Evolutionary conservation across 331 rosid species (phyloP).

Genomic region (Malus hybrid): DNA sequence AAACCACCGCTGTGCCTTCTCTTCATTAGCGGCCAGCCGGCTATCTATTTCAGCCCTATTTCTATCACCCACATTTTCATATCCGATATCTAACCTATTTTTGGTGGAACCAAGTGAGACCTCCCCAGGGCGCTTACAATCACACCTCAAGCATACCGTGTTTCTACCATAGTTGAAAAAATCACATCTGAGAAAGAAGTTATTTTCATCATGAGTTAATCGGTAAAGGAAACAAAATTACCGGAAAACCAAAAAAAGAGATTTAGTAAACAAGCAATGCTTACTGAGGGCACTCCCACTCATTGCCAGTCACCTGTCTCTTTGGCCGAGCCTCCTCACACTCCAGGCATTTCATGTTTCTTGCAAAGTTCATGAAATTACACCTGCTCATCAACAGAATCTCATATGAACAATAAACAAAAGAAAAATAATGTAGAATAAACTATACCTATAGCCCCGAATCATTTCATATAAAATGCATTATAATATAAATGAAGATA

Average conservation of each 20-base stretch:
- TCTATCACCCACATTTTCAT: conserved; percentile 30
- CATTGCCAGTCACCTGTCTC: conserved; percentile 78
- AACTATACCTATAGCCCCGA: background rate
- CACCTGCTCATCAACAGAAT: conserved; percentile 52
- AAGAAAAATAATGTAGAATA: background rate
- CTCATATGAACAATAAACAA: background rate
- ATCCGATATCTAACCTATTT: conserved; percentile 21
- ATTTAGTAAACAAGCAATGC: conserved; percentile 21
- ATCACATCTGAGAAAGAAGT: conserved; percentile 54
- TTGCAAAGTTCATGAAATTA: conserved; percentile 92
- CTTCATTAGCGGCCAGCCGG: conserved; percentile 73
- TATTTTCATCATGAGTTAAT: conserved; percentile 5
- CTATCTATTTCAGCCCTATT: conserved; percentile 34
- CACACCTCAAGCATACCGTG: conserved; percentile 71
- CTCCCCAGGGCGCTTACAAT: conserved; percentile 75
- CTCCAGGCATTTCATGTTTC: conserved; percentile 75
- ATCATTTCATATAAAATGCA: background rate
- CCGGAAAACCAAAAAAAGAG: conserved; percentile 5
- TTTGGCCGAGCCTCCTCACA: conserved; percentile 87
- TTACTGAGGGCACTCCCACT: conserved; percentile 99
- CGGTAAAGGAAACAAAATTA: background rate
- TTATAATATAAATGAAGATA: background rate
- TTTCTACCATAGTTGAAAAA: conserved; percentile 79
- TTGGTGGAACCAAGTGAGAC: conserved; percentile 26
- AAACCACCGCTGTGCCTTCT: conserved; percentile 89